Evolutionary conservation across 495 filamentous ascomycete species (phyloP).

Genomic region (Podospora pseudocomata): DNA sequence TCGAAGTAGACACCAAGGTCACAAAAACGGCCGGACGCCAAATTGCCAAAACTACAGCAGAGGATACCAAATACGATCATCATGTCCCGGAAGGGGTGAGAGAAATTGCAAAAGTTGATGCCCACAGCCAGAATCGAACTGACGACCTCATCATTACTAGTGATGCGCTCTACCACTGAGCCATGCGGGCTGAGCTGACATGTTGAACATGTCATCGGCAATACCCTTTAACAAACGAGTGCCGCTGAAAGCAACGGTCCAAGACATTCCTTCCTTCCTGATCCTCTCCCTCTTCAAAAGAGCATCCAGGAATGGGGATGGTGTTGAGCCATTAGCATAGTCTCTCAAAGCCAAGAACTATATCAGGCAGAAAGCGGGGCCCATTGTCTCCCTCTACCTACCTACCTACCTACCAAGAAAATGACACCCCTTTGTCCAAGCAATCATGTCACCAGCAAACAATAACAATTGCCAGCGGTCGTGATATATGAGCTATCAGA

Average conservation of each 20-base stretch:
- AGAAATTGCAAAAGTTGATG: neutral
- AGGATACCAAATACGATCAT: too few relatives aligned
- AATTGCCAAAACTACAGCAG: too few relatives aligned
- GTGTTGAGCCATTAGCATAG: neutral
- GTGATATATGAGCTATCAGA: neutral
- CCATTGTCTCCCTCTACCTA: neutral
- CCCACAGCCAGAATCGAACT: constrained; percentile 27
- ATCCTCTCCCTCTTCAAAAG: neutral
- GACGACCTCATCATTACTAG: constrained; percentile 24
- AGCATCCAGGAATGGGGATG: neutral
- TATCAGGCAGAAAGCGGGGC: neutral
- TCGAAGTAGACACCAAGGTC: too few relatives aligned
- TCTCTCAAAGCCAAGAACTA: neutral
- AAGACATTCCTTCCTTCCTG: neutral
- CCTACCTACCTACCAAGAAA: too few relatives aligned
- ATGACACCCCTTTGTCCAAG: neutral
- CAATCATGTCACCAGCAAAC: neutral
- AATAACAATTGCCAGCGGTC: neutral
- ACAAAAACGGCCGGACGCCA: too few relatives aligned
- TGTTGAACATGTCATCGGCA: neutral
- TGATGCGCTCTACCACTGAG: constrained; percentile 25
- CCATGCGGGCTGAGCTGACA: constrained; percentile 12
- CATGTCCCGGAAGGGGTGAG: too few relatives aligned
- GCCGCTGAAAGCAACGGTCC: neutral
- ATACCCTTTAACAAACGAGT: neutral